A percentile compares a stretch with the other conserved stretches of the same genome.
These are phyloP conservation scores for Collariella sp. DNA, from an alignment of 495 filamentous ascomycete species.

Conservation along the genomic window DNA sequence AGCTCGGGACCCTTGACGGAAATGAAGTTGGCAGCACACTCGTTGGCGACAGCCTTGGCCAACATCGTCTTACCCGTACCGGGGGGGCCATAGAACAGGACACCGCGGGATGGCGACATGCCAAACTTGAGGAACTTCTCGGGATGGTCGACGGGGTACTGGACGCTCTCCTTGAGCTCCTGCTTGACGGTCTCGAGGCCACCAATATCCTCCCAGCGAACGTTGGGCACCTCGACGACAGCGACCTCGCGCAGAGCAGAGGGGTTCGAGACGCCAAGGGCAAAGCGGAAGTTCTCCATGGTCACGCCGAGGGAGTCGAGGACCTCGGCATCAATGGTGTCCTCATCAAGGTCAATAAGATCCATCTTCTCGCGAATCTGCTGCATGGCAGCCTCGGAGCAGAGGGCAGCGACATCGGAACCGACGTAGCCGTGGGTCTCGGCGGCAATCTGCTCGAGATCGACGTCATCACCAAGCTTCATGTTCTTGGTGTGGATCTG, in stretches of 20 bases:
- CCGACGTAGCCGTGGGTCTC: slow-evolving; percentile 99
- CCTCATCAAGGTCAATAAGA: slow-evolving; percentile 96
- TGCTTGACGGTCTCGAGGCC: slow-evolving; percentile 97
- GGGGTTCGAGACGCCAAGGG: slow-evolving; percentile 94
- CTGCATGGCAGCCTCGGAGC: slow-evolving; percentile 99
- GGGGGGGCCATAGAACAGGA: slow-evolving; percentile 95
- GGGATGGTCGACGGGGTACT: slow-evolving; percentile 98
- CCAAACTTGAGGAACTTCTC: slow-evolving; percentile 99
- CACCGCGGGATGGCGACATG: slow-evolving; percentile 94
- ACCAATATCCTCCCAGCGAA: slow-evolving; percentile 99
- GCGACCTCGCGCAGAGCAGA: slow-evolving; percentile 98
- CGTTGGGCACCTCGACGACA: slow-evolving; percentile 97
- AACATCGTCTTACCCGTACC: slow-evolving; percentile 99
- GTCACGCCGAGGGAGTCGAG: slow-evolving; percentile 96
- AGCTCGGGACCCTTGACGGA: slow-evolving; percentile 97
- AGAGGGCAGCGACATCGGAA: slow-evolving; percentile 97
- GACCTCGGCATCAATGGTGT: slow-evolving; percentile 97
- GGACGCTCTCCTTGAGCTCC: slow-evolving; percentile 97
- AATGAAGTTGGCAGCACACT: slow-evolving; percentile 99
- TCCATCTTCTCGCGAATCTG: slow-evolving; percentile 99
- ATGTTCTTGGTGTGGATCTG: slow-evolving; percentile 99
- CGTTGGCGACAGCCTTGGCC: slow-evolving; percentile 98
- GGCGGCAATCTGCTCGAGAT: slow-evolving; percentile 90
- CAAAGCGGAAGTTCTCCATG: slow-evolving; percentile 99
- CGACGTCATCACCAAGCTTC: slow-evolving; percentile 95